These are phyloP conservation scores for Amanita exitialis DNA, from an alignment of 768 basidiomycete species.

Conservation along the genomic window DNA sequence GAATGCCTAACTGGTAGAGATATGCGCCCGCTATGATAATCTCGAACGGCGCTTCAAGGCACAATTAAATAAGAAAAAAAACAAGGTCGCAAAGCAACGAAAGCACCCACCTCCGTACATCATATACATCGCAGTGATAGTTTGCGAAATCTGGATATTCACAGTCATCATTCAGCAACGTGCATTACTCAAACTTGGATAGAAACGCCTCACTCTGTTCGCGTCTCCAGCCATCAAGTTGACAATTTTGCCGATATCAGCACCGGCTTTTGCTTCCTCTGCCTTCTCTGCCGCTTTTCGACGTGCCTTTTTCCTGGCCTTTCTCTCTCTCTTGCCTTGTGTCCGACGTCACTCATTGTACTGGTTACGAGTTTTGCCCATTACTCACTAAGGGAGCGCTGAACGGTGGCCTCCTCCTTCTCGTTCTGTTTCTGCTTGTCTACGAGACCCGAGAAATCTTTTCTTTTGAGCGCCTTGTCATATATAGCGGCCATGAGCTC, in stretches of 20 bases:
- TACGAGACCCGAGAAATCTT: no score
- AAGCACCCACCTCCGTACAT: conserved; percentile 48
- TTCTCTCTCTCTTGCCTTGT: conserved; percentile 4
- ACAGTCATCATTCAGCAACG: not conserved
- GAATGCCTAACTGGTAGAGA: conserved; percentile 59
- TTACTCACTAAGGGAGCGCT: no score
- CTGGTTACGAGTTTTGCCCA: conserved; percentile 18
- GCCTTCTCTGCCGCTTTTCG: no score
- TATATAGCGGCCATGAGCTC: conserved; percentile 84
- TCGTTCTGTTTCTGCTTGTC: no score
- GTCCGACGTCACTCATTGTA: conserved; percentile 31
- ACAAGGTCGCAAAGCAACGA: conserved; percentile 7
- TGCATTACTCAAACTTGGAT: no score
- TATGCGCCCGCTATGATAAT: conserved; percentile 63
- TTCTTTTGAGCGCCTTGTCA: conserved; percentile 39
- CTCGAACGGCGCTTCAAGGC: conserved; percentile 55
- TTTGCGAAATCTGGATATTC: conserved; percentile 30
- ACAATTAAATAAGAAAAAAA: not conserved
- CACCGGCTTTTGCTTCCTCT: no score
- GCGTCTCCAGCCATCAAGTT: no score
- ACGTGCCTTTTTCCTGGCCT: not conserved
- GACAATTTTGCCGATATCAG: no score
- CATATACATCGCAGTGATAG: conserved; percentile 47
- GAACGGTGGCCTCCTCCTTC: no score
- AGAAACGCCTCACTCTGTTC: no score